Evolutionary conservation across 768 basidiomycete genomes (phyloP), one percentile per base, ranked within the genome.

Genomic region (Ramaria rubella): DNA sequence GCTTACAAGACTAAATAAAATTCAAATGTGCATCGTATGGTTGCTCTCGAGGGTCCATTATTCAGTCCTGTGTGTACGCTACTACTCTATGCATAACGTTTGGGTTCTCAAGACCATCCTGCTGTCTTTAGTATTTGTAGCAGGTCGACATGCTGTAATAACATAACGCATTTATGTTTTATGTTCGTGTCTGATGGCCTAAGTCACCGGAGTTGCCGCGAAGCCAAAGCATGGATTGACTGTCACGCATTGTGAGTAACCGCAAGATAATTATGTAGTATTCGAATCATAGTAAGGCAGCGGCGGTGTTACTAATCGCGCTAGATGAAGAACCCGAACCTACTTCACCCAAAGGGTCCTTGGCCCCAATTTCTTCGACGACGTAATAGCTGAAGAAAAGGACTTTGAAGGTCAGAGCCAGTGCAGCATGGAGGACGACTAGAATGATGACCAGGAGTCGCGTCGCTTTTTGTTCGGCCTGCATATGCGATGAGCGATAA

Each of bases 401-500:
- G 43, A 92, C 74, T 69, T 95, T 94, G 77, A 98, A 89, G 7
- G 86, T 81, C 40, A 98, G 73, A 0, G 93, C 92, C 57, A 97
- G 72, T 2, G 73, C 86, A 1, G 81, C 81, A 63, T 99, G 95
- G 15, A 97, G 70, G 3, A 75, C 73, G 1, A 81, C 86, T 30
- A 96, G 77, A 29, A 83, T 69, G 48, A 96, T 73, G 63, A 96
- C 86, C 24, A 97, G 69, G 5, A 95, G 81, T 21, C 93, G 85
- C 0, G 87, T 85, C 8, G 89, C 82, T 70, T 87, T 95, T 61
- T 86, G 85, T 73, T 92, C 93, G 57, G 90, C 90, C 88, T 92
- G 61, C 21, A 2, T 56, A 52, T 19, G 50, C 19, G 2, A 27
- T 33, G 19, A 29, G 52, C 27, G 7, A 21, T 5, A 43, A 60